Evolutionary conservation across 2,329 filamentous ascomycete species (phyloP).

Genomic region (Penicillium sp.): DNA sequence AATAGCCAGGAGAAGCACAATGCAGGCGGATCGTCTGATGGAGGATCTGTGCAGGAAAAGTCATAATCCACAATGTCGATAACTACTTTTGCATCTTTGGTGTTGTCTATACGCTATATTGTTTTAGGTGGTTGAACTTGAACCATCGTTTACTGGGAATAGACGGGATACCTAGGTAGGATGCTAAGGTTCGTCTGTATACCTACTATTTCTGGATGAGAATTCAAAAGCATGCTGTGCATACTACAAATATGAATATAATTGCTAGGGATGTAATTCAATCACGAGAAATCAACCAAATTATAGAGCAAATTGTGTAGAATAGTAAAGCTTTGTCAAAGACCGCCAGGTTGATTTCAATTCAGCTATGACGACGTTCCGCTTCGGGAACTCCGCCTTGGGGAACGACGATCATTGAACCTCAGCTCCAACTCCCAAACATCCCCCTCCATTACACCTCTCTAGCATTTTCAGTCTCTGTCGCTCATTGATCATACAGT

Average conservation of each 20-base stretch:
- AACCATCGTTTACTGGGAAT: neutral
- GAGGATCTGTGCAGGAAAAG: constrained; percentile 16
- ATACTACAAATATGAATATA: neutral
- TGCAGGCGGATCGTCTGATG: constrained; percentile 15
- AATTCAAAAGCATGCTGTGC: constrained; percentile 9
- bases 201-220: constrained; percentile 4
- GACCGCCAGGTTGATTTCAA: neutral
- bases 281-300: neutral
- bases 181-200: constrained; percentile 14
- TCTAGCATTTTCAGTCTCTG: neutral
- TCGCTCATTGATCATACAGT: neutral
- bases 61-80: constrained; percentile 11
- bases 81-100: constrained; percentile 18
- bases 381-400: constrained; percentile 26
- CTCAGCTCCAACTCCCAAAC: constrained; percentile 19
- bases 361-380: constrained; percentile 25
- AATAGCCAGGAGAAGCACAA: constrained; percentile 24
- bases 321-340: neutral
- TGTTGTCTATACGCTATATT: constrained; percentile 18
- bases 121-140: constrained; percentile 2
- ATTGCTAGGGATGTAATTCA: neutral
- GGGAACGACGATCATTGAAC: constrained; percentile 24
- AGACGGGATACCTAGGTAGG: constrained; percentile 15
- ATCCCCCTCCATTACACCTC: constrained; percentile 14
- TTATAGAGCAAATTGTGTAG: neutral